Conservation (phyloP, 441 rosid genomes). For the Brassica balearica region DNA sequence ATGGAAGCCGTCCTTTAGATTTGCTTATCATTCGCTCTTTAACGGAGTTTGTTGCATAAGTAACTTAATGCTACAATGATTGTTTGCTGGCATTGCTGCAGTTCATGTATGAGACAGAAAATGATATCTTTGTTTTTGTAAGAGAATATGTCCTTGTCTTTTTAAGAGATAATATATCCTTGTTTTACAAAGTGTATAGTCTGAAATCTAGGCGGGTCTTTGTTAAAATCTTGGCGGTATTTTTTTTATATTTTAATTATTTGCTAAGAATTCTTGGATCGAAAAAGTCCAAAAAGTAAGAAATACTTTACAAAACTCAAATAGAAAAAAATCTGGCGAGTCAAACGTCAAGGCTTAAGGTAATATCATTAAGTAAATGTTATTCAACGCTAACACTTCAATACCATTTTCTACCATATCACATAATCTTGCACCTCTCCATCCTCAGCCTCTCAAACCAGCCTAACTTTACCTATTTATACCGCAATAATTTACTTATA, state of each 20-base stretch:
- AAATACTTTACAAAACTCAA: slow-evolving; percentile 25
- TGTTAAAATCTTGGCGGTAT: not conserved
- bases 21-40: not conserved
- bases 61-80: not conserved
- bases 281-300: not conserved
- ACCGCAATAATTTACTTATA: not conserved
- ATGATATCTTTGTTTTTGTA: not conserved
- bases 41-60: not conserved
- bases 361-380: not conserved
- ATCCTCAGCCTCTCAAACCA: not conserved
- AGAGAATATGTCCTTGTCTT: not conserved
- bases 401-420: not conserved
- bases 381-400: slow-evolving; percentile 27
- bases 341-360: slow-evolving; percentile 28
- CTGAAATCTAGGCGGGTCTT: slow-evolving; percentile 13
- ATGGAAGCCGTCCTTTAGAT: not conserved
- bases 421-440: slow-evolving; percentile 7
- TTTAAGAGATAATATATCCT: not conserved
- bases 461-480: slow-evolving; percentile 23
- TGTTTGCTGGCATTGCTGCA: not conserved
- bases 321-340: slow-evolving; percentile 22
- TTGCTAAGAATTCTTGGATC: not conserved
- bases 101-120: not conserved
- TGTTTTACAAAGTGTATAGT: not conserved
- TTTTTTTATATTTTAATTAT: not conserved